Conservation (phyloP, 192 early-diverging fungal genomes). For the Coemansia sp. region DNA sequence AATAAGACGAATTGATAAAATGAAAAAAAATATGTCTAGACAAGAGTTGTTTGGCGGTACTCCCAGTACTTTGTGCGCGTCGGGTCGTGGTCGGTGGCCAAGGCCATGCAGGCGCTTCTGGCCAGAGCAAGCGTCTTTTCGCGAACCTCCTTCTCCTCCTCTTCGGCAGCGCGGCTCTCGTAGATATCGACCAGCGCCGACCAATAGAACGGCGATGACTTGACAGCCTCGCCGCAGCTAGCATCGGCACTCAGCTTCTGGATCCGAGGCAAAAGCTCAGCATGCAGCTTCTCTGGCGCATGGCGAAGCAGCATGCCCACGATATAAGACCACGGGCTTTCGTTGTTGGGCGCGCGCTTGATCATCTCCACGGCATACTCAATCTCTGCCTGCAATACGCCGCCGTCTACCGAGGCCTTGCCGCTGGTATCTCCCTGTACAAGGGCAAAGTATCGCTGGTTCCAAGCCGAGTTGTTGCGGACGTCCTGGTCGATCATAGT, state of each 20-base stretch:
- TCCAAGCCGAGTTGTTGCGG: conserved; percentile 99
- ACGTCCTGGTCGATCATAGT: conserved; percentile 74
- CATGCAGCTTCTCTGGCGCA: conserved; percentile 29
- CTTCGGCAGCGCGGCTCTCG: conserved; percentile 24
- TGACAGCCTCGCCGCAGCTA: conserved; percentile 15
- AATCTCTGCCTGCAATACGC: conserved; percentile 61
- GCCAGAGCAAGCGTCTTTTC: conserved; percentile 17
- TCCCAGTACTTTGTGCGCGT: conserved; percentile 46
- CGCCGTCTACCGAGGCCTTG: conserved; percentile 24
- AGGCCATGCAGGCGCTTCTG: conserved; percentile 17
- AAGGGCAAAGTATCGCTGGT: conserved; percentile 85
- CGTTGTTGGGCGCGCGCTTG: conserved; percentile 79
- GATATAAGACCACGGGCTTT: conserved; percentile 91
- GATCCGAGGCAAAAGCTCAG: conserved; percentile 33
- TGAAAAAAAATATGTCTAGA: neutral
- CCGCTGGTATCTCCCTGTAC: conserved; percentile 23
- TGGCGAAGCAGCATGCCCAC: conserved; percentile 57
- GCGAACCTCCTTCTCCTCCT: conserved; percentile 4
- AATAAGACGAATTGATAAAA: neutral
- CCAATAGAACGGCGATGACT: conserved; percentile 45
- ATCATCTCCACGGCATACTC: conserved; percentile 68
- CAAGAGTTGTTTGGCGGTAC: conserved; percentile 24
- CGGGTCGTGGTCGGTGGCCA: conserved; percentile 34
- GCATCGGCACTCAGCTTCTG: conserved; percentile 22
- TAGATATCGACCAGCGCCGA: conserved; percentile 47